phyloP scores from a whole-genome alignment of 1,284 basidiomycete genomes.

The Termitomyces sp. region DNA sequence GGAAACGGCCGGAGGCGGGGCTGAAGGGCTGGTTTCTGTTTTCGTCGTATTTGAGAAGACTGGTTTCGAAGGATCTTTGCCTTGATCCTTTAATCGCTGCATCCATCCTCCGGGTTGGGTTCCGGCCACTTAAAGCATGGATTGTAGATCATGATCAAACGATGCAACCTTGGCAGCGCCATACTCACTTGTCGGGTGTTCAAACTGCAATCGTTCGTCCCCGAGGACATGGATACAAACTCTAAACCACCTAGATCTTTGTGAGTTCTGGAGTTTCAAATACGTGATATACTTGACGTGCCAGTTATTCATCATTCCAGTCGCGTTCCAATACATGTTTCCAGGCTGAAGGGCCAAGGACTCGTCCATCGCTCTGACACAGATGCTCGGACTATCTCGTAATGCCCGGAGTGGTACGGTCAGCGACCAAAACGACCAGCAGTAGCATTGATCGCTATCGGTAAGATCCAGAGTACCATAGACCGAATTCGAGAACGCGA shows the following conservation, averaged over 20 bases:
- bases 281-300: conserved; percentile 14
- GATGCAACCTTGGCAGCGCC: background rate
- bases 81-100: conserved; percentile 48
- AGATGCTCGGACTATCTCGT: conserved; percentile 32
- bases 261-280: background rate
- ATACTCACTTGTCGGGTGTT: conserved; percentile 49
- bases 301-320: conserved; percentile 60
- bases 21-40: conserved; percentile 15
- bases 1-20: conserved; percentile 11
- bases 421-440: conserved; percentile 65
- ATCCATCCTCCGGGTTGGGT: conserved; percentile 52
- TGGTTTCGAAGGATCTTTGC: conserved; percentile 42
- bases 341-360: conserved; percentile 41
- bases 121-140: conserved; percentile 1
- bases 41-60: conserved; percentile 23
- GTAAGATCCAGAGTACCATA: conserved; percentile 42
- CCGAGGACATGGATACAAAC: conserved; percentile 43
- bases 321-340: conserved; percentile 50
- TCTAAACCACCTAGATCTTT: conserved; percentile 47
- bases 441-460: conserved; percentile 49
- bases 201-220: conserved; percentile 40
- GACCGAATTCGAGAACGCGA: conserved; percentile 22
- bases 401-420: conserved; percentile 35
- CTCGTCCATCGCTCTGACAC: conserved; percentile 60
- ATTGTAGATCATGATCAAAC: conserved; percentile 19